Conservation (phyloP, 2,329 filamentous ascomycete genomes). For the Cephalotrichum gorgonifer region DNA sequence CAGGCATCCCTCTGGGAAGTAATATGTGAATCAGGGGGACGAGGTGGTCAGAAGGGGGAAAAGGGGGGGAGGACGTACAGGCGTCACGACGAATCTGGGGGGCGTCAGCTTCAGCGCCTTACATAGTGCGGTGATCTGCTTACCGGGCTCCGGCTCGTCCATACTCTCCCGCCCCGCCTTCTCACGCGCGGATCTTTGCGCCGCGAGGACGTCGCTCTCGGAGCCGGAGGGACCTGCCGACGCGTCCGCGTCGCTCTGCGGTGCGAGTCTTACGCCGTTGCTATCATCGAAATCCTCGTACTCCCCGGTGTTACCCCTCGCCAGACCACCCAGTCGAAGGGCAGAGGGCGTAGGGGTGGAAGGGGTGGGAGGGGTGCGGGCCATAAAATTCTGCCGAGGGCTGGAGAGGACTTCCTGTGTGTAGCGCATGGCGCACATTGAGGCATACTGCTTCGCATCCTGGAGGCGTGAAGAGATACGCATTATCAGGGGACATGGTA, state of each 20-base stretch:
- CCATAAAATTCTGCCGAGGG: conserved; percentile 10
- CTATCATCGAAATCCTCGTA: not conserved
- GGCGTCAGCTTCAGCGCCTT: not conserved
- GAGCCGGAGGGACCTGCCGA: not conserved
- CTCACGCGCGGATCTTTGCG: not conserved
- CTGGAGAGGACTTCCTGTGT: not conserved
- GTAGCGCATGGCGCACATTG: conserved; percentile 29
- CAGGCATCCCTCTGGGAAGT: no score
- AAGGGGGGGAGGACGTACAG: not conserved
- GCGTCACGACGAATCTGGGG: not conserved
- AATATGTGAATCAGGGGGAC: not conserved
- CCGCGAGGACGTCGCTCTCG: not conserved
- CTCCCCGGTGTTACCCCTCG: no score
- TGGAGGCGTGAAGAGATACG: conserved; percentile 10
- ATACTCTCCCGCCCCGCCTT: not conserved
- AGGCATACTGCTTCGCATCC: conserved; percentile 42
- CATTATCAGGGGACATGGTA: no score
- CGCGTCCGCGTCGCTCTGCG: not conserved
- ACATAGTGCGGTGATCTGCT: not conserved
- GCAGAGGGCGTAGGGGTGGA: not conserved
- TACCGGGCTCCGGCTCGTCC: not conserved
- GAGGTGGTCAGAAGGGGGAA: not conserved
- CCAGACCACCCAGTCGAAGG: no score
- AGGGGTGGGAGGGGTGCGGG: conserved; percentile 6
- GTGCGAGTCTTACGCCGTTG: not conserved